A percentile compares a stretch with the other conserved stretches of the same genome.
Evolutionary conservation across 495 filamentous ascomycete species (phyloP).

Genomic region (Xylaria telfairii): DNA sequence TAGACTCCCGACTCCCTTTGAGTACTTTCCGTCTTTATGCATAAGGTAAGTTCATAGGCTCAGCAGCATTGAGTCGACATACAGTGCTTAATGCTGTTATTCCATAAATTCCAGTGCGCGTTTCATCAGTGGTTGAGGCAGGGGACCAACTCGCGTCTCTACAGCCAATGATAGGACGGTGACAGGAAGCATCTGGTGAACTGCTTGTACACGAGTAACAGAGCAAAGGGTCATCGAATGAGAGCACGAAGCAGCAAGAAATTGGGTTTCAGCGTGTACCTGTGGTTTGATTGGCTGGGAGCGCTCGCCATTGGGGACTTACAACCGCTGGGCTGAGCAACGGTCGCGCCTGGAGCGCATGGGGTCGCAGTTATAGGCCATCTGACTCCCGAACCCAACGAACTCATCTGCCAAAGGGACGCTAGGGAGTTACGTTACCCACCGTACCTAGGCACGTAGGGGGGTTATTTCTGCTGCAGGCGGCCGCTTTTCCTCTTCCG

Average conservation of each 20-base stretch:
- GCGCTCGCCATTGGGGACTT: background rate
- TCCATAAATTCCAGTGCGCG: background rate
- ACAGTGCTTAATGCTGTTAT: background rate
- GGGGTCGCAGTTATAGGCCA: constrained; percentile 12
- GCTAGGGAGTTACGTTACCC: no score
- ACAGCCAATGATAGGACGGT: background rate
- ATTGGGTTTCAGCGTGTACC: constrained; percentile 2
- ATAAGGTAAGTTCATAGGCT: background rate
- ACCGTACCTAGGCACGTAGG: background rate
- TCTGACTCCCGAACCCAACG: background rate
- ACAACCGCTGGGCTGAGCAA: constrained; percentile 14
- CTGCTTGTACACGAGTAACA: background rate
- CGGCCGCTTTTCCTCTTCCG: constrained; percentile 18
- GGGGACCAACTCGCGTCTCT: background rate
- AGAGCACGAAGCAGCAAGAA: constrained; percentile 5
- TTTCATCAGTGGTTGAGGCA: constrained; percentile 2
- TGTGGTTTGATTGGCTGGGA: constrained; percentile 22
- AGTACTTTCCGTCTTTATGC: background rate
- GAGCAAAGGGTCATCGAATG: background rate
- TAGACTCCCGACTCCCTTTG: background rate
- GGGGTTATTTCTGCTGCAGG: constrained; percentile 19
- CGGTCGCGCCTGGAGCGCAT: constrained; percentile 13
- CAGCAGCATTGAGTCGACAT: background rate
- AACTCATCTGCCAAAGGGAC: background rate
- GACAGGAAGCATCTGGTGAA: background rate